Evolutionary conservation across 2,329 filamentous ascomycete species (phyloP).

Genomic region (Colletotrichum echinochloae): DNA sequence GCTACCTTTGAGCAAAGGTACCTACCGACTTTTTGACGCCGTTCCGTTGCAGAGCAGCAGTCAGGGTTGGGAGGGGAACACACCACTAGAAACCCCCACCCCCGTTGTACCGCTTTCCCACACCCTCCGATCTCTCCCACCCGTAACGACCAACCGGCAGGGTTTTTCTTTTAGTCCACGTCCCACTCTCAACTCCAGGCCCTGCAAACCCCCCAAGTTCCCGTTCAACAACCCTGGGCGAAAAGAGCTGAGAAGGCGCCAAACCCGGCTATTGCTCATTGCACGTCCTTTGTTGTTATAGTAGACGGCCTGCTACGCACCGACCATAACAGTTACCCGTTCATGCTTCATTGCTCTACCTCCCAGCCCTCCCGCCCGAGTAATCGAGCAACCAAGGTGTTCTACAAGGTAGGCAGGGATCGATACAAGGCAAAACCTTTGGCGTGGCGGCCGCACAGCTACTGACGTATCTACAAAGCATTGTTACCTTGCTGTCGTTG

Average conservation of each 20-base stretch:
- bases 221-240: slow-evolving; percentile 1
- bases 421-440: not conserved
- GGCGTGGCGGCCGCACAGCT: not conserved
- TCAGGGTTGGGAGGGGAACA: slow-evolving; percentile 4
- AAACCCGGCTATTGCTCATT: slow-evolving; percentile 20
- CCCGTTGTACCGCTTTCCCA: slow-evolving; percentile 18
- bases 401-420: not conserved
- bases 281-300: slow-evolving; percentile 4
- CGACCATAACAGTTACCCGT: not conserved
- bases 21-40: slow-evolving; percentile 8
- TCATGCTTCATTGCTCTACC: not conserved
- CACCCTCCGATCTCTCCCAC: slow-evolving; percentile 25
- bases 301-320: slow-evolving; percentile 20
- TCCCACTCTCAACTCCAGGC: slow-evolving; percentile 7
- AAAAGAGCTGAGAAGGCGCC: slow-evolving; percentile 31
- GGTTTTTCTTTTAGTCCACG: slow-evolving; percentile 22
- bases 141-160: slow-evolving; percentile 15
- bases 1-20: not conserved
- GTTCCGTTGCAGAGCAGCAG: slow-evolving; percentile 14
- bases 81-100: slow-evolving; percentile 9
- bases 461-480: not conserved
- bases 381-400: not conserved
- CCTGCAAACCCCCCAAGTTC: slow-evolving; percentile 10
- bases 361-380: not conserved
- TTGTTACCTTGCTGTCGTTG: not conserved